Conservation (phyloP, 768 basidiomycete species). For the Mrakia frigida region DNA sequence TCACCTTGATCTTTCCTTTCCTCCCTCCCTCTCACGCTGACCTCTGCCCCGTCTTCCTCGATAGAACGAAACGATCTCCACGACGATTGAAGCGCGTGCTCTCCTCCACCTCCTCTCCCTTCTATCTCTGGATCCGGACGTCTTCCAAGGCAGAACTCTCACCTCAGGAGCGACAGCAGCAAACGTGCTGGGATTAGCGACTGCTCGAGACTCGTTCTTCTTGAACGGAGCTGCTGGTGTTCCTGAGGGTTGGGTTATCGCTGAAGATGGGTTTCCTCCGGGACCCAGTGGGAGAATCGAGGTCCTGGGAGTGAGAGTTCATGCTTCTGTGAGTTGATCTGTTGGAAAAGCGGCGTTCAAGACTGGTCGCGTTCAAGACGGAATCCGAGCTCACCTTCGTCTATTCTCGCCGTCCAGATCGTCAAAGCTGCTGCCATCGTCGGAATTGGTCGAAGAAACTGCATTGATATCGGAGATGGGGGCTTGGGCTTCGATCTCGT, state of each 20-base stretch:
- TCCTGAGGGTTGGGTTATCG: slow-evolving; percentile 43
- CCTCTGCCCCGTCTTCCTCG: slow-evolving; percentile 39
- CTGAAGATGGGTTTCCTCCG: slow-evolving; percentile 44
- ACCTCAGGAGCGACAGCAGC: slow-evolving; percentile 49
- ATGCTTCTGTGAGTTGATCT: slow-evolving; percentile 41
- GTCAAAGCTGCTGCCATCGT: slow-evolving; percentile 48
- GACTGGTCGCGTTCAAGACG: no score
- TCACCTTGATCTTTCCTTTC: slow-evolving; percentile 37
- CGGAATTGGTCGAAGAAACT: slow-evolving; percentile 46
- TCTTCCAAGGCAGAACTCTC: slow-evolving; percentile 45
- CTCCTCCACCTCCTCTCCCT: slow-evolving; percentile 36
- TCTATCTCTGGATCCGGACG: slow-evolving; percentile 30
- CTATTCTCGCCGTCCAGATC: slow-evolving; percentile 27
- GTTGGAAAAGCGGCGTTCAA: neutral
- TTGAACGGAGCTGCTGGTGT: slow-evolving; percentile 36
- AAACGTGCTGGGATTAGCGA: slow-evolving; percentile 48
- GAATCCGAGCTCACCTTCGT: neutral
- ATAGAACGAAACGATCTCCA: slow-evolving; percentile 36
- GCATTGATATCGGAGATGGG: slow-evolving; percentile 41
- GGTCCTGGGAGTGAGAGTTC: slow-evolving; percentile 45
- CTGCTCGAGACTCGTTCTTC: slow-evolving; percentile 45
- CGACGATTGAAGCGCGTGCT: slow-evolving; percentile 35
- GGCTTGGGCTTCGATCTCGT: slow-evolving; percentile 43
- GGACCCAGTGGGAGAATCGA: slow-evolving; percentile 39
- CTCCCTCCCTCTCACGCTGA: slow-evolving; percentile 36